Evolutionary conservation across 2,329 filamentous ascomycete species (phyloP).

Genomic region (Periconia sp.): DNA sequence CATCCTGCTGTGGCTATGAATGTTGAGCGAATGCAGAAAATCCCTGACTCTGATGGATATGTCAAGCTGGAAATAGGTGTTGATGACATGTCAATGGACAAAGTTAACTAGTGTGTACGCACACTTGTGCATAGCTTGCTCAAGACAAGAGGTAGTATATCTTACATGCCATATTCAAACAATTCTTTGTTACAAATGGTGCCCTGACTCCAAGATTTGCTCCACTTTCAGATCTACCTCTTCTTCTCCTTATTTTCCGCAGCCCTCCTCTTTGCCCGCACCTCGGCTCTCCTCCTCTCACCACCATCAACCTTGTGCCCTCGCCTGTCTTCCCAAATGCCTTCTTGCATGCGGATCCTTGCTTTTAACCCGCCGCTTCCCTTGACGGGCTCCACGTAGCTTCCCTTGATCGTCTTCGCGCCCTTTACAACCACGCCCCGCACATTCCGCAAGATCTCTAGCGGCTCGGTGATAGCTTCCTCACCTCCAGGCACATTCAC

Average conservation of each 20-base stretch:
- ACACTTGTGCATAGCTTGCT: too few species aligned
- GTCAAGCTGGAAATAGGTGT: too few species aligned
- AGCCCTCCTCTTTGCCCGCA: constrained; percentile 83
- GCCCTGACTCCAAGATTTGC: too few species aligned
- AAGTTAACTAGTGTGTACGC: too few species aligned
- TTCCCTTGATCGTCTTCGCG: constrained; percentile 74
- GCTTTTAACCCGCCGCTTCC: constrained; percentile 65
- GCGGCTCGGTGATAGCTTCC: constrained; percentile 44
- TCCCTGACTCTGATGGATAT: too few species aligned
- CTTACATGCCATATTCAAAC: too few species aligned
- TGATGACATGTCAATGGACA: too few species aligned
- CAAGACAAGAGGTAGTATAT: too few species aligned
- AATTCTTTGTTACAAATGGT: too few species aligned
- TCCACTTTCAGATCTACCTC: too few species aligned
- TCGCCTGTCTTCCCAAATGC: constrained; percentile 88
- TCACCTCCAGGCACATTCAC: constrained; percentile 62
- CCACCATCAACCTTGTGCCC: constrained; percentile 95
- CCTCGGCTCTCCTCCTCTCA: constrained; percentile 85
- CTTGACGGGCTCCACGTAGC: constrained; percentile 73
- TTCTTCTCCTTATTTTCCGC: constrained; percentile 76
- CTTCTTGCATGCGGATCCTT: constrained; percentile 74
- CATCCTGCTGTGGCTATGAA: too few species aligned
- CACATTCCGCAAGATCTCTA: constrained; percentile 61
- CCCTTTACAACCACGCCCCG: constrained; percentile 71
- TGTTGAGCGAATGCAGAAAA: too few species aligned